phyloP scores from a whole-genome alignment of 257 asterid species.

The Plantago elongata region DNA sequence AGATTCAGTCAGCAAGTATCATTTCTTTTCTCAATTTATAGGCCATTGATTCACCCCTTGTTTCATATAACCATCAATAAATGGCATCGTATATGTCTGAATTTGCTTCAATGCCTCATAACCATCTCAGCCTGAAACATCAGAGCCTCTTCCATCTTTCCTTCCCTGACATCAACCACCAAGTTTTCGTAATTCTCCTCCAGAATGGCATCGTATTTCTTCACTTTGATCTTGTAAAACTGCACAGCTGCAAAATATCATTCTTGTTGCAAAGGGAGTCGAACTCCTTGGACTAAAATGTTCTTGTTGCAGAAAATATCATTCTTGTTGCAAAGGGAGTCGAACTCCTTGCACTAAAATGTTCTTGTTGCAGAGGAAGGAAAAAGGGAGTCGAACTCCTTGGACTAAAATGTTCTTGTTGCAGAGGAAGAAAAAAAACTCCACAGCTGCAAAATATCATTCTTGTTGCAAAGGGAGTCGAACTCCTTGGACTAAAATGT shows the following conservation, averaged over 20 bases:
- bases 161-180: conserved; percentile 59
- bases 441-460: conserved; percentile 37
- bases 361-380: no score
- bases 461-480: conserved; percentile 47
- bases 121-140: conserved; percentile 77
- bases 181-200: conserved; percentile 45
- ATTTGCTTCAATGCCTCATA: conserved; percentile 59
- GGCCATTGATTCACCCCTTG: conserved; percentile 48
- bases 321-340: no score
- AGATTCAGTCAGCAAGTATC: conserved; percentile 30
- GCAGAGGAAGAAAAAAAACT: no score
- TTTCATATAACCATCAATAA: conserved; percentile 50
- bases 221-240: conserved; percentile 30
- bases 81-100: conserved; percentile 48
- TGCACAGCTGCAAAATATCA: conserved; percentile 36
- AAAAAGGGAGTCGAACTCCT: no score
- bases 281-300: conserved; percentile 43
- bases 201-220: conserved; percentile 42
- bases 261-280: conserved; percentile 46
- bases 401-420: no score
- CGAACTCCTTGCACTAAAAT: no score
- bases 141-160: conserved; percentile 62
- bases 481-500: conserved; percentile 43
- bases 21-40: conserved; percentile 52
- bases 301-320: no score